Base-by-base conservation (phyloP, 805 yeast species). In the Teunomyces funiuensis region DNA sequence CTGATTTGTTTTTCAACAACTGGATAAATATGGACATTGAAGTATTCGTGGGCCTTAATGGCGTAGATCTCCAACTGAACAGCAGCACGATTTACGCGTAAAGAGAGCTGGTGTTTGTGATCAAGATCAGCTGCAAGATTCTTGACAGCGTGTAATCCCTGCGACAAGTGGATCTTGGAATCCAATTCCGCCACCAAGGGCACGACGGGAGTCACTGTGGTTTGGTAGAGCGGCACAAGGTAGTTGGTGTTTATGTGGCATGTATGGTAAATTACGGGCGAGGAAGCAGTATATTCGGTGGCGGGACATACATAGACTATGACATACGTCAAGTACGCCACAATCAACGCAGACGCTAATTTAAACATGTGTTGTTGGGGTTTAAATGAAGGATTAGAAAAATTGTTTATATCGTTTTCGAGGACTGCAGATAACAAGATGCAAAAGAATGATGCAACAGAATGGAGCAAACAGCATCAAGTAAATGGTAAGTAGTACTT, bases 251-350 rank as follows among this genome's bases (percentile, higher is more conserved):
- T 37, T 8, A 34, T 31, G 7, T 14, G 22, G 31, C 49, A 45
- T n/a, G 42, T 45, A 28, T 42, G 40, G 36, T 37, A 28, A 9
- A 37, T 37, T 9, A 42, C 40, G 13, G 39, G 36, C 11, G 33
- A 40, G n/a, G n/a, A 7, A 27, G 25, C 16, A 28, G 38, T 16
- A 16, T n/a, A 5, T 6, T 40, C 33, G 5, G 15, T 23, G 11
- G 40, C 18, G 20, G 45, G 45, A 30, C 45, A 42, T 14, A 30
- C 39, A 10, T 14, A 14, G 6, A 39, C 16, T 8, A 42, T 18
- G 10, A 39, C 33, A 27, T 42, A 42, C 20, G 37, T 28, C 40
- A 39, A 20, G 28, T 42, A 42, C 19, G 40, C 40, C 28, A 39
- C 23, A 14, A 36, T 16, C 23, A 33, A 33, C 42, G 33, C 36